Evolutionary conservation across 441 rosid genomes (phyloP).

Genomic region (Lagerstroemia fauriei): DNA sequence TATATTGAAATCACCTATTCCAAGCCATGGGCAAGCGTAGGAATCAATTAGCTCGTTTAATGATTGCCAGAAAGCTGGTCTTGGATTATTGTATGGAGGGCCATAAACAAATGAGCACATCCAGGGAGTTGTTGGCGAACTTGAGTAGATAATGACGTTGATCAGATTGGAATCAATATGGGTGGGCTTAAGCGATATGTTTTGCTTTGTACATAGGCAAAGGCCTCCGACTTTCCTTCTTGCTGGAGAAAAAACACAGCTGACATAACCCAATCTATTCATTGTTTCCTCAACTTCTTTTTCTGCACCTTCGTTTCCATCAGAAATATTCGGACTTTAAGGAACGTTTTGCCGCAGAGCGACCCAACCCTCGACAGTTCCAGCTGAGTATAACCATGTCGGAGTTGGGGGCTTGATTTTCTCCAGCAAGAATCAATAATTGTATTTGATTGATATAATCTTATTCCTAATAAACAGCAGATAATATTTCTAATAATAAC

Average conservation of each 20-base stretch:
- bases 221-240: background rate
- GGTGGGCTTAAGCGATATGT: rapidly evolving
- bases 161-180: background rate
- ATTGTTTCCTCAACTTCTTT: background rate
- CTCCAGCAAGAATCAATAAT: too few relatives aligned
- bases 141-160: background rate
- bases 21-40: background rate
- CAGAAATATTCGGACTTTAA: background rate
- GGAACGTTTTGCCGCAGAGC: background rate
- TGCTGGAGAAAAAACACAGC: background rate
- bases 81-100: background rate
- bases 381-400: background rate
- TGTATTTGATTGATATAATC: too few relatives aligned
- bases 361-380: background rate
- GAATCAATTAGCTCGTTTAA: background rate
- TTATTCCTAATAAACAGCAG: too few relatives aligned
- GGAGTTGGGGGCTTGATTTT: background rate
- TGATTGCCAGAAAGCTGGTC: background rate
- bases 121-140: background rate
- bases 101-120: background rate
- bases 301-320: background rate
- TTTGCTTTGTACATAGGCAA: background rate
- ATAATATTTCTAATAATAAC: too few relatives aligned
- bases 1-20: background rate
- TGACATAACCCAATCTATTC: background rate